Conservation (phyloP, 495 filamentous ascomycete genomes). For the Penicillium chermesinum region DNA sequence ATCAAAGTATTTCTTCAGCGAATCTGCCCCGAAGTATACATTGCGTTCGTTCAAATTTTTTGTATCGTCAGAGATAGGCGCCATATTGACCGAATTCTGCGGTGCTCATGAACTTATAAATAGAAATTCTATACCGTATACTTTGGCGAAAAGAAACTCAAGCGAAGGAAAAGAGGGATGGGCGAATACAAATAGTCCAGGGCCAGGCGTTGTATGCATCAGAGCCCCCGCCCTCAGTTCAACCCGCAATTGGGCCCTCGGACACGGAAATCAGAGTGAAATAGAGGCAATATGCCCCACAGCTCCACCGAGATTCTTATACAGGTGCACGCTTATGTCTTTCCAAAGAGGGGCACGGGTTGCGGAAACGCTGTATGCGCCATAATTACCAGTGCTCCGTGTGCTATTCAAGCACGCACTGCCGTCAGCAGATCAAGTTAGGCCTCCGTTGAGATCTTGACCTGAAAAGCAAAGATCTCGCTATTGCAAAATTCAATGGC, state of each 20-base stretch:
- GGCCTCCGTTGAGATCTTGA: too few species aligned
- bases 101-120: too few species aligned
- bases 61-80: conserved; percentile 21
- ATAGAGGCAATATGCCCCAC: conserved; percentile 4
- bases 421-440: too few species aligned
- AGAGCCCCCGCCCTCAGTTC: background rate
- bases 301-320: conserved; percentile 1
- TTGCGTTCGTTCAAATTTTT: conserved; percentile 42
- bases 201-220: background rate
- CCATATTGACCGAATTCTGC: conserved; percentile 6
- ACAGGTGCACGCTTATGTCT: background rate
- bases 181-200: too few species aligned
- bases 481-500: too few species aligned
- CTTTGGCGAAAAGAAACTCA: too few species aligned
- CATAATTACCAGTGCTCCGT: too few species aligned
- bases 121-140: too few species aligned
- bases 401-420: too few species aligned
- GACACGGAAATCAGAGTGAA: background rate
- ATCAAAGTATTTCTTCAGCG: conserved; percentile 53
- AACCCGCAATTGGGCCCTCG: background rate
- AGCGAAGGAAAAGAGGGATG: too few species aligned
- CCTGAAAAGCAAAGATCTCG: too few species aligned
- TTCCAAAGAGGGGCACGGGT: conserved; percentile 4
- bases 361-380: too few species aligned
- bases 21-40: conserved; percentile 51